phyloP scores from a whole-genome alignment of 176 grass and related monocot species.

The Stipa capillata region DNA sequence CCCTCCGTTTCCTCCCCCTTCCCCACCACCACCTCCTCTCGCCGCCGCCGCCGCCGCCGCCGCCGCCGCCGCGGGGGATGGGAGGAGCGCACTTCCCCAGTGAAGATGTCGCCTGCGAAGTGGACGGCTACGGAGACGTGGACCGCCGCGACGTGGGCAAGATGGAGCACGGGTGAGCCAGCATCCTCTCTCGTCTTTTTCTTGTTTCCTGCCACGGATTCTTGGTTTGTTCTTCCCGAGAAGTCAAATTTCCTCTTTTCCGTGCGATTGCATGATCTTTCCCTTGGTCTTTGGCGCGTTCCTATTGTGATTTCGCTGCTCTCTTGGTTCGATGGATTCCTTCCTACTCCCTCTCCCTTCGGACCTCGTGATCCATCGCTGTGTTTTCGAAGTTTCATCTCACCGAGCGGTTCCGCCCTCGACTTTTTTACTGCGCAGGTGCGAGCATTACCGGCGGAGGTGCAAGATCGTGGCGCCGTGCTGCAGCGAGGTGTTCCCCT shows the following conservation, averaged over 20 bases:
- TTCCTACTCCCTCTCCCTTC: background rate
- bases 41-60: conserved; percentile 6
- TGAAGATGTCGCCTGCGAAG: background rate
- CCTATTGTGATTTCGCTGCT: background rate
- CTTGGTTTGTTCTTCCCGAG: conserved; percentile 13
- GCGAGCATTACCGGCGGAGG: conserved; percentile 77
- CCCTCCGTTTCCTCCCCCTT: background rate
- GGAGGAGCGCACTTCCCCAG: conserved; percentile 24
- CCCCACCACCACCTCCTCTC: background rate
- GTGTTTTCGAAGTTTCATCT: background rate
- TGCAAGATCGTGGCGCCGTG: conserved; percentile 94
- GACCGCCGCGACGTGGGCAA: conserved; percentile 40
- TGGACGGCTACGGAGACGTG: background rate
- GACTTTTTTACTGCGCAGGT: conserved; percentile 30
- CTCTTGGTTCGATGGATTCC: background rate
- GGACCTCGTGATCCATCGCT: background rate
- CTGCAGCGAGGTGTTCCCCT: conserved; percentile 72
- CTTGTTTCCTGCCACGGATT: background rate
- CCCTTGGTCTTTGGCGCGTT: background rate
- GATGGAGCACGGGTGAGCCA: conserved; percentile 61
- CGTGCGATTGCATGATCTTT: background rate
- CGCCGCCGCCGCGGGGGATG: conserved; percentile 21
- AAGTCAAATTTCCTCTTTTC: background rate
- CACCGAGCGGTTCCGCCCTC: background rate
- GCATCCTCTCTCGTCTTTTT: background rate